Evolutionary conservation across 1,284 basidiomycete species (phyloP).

Genomic region (Cutaneotrichosporon mucoides): DNA sequence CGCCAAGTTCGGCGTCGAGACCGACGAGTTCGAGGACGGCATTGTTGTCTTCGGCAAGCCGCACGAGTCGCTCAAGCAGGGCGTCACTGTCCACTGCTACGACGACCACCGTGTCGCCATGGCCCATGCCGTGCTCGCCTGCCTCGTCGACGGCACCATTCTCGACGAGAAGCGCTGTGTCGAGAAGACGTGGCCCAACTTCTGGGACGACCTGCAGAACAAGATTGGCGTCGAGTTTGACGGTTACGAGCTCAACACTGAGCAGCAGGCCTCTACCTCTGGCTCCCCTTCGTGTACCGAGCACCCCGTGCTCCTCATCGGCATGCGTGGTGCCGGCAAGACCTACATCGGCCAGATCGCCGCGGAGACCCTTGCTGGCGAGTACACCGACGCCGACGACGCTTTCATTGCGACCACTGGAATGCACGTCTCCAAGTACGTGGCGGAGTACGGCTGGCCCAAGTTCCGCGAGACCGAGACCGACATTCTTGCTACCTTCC

Average conservation of each 20-base stretch:
- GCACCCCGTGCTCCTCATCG: constrained; percentile 73
- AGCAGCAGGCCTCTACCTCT: constrained; percentile 49
- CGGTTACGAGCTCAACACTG: constrained; percentile 66
- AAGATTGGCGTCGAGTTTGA: constrained; percentile 86
- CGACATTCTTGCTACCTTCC: constrained; percentile 59
- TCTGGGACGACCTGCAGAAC: constrained; percentile 97
- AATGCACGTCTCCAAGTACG: constrained; percentile 68
- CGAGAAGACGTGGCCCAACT: constrained; percentile 99
- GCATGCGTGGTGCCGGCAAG: constrained; percentile 97
- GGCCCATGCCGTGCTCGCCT: constrained; percentile 88
- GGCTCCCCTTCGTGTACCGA: constrained; percentile 46
- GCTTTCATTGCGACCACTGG: constrained; percentile 67
- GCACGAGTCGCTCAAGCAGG: constrained; percentile 59
- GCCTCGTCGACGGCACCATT: constrained; percentile 68
- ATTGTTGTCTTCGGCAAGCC: constrained; percentile 82
- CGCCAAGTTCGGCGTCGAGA: constrained; percentile 91
- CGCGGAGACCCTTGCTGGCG: constrained; percentile 67
- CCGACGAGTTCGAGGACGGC: constrained; percentile 88
- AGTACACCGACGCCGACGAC: constrained; percentile 82
- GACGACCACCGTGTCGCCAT: constrained; percentile 99
- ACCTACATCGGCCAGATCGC: constrained; percentile 80
- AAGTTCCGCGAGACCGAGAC: constrained; percentile 67
- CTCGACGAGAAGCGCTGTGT: constrained; percentile 97
- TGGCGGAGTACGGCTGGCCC: constrained; percentile 70
- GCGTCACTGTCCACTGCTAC: constrained; percentile 84